Evolutionary conservation across 345 rosid species (phyloP), one percentile per base, ranked within the genome.

Genomic region (Corymbia maculata): DNA sequence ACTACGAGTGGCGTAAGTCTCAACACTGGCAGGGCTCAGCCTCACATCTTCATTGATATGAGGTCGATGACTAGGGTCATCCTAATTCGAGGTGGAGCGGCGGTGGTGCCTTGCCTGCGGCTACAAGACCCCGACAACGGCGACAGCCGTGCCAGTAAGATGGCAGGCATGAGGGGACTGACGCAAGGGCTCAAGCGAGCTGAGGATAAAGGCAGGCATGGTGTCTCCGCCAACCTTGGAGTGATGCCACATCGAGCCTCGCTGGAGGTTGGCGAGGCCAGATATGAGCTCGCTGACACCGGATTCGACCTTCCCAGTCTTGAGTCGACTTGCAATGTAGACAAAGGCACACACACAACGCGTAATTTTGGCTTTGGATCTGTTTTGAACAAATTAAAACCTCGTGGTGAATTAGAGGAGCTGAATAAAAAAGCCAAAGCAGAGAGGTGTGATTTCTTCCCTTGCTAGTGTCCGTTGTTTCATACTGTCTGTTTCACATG

Each of bases 401-500:
- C 82, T 86, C 86, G 91, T 44, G 94, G 94, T 90, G 93, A 92
- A 84, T 92, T 94, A 14, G 99, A 97, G 92, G 97, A 94, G 85
- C 88, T 93, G 91, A 98, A 97, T 93, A 95, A 97, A 90, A 98
- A 95, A 90, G 93, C 98, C 86, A 92, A 99, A 92, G 97, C 99
- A 84, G 99, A 96, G 92, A 97, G 98, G 99, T 97, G 85, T 86
- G 51, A 32, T 42, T 88, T 51, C 55, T 55, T 21, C 45, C 51
- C 42, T 9, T 85, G 57, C 53, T 85, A 49, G 86, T 50, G 86
- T 9, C 15, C 42, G 42, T 36, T 85, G 32, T 85, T 5, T 85
- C 24, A 51, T 85, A 19, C 86, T 50, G 59, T 45, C 32, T 30
- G 36, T 15, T 19, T 82, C 28, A 11, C 50, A 26, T 45, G 30